A percentile compares a stretch with the other conserved stretches of the same genome.
Evolutionary conservation across 2,329 filamentous ascomycete species (phyloP).

Genomic region (Calycina marina): DNA sequence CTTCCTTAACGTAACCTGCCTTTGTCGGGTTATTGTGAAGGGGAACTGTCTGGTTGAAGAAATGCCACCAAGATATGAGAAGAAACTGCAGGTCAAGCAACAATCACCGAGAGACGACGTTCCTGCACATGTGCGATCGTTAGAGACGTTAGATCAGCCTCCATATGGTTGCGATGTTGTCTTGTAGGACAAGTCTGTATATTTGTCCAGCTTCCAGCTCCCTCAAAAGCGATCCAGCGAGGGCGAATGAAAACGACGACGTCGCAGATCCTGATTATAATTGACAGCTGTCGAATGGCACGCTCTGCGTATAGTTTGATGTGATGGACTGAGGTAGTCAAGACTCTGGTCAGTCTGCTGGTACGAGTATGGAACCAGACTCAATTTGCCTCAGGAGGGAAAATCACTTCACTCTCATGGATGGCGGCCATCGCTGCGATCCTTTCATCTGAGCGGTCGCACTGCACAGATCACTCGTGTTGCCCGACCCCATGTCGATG

Average conservation of each 20-base stretch:
- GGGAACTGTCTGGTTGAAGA: neutral
- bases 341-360: neutral
- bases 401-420: no score
- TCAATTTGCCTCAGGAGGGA: neutral
- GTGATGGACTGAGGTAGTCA: neutral
- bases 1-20: slow-evolving; percentile 3
- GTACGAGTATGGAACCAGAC: neutral
- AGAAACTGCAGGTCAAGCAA: neutral
- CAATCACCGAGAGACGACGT: neutral
- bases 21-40: neutral
- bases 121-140: neutral
- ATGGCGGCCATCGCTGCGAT: no score
- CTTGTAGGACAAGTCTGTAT: neutral
- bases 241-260: slow-evolving; percentile 1
- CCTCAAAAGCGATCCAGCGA: neutral
- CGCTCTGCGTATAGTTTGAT: no score
- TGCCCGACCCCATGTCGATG: neutral
- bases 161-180: neutral
- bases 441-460: neutral
- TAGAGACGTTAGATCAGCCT: no score
- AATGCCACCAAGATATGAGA: neutral
- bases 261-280: slow-evolving; percentile 10
- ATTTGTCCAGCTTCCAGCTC: neutral
- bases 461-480: neutral
- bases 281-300: no score